Percentiles rank a stretch among this genome's conserved stretches.
Conservation (phyloP, 345 rosid genomes). For the Syzygium aromaticum region DNA sequence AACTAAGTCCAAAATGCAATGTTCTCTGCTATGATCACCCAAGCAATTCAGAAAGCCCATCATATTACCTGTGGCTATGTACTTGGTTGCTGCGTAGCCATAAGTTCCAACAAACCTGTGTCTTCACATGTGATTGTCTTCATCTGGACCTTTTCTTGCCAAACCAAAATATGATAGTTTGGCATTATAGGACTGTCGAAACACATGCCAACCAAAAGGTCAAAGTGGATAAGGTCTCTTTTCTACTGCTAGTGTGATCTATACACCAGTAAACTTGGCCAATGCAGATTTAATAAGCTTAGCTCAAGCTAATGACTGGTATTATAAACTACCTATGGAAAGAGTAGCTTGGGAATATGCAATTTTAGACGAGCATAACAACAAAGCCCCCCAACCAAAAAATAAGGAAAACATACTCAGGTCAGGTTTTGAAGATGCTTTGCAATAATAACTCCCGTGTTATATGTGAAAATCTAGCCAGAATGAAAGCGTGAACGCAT, state of each 20-base stretch:
- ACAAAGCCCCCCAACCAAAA: not conserved
- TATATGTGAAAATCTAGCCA: not conserved
- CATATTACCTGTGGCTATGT: conserved; percentile 1
- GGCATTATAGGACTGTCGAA: not conserved
- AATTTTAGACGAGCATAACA: not conserved
- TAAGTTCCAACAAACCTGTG: not conserved
- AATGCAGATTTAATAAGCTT: not conserved
- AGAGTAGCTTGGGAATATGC: not conserved
- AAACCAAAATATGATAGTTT: conserved; percentile 5
- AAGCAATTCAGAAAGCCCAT: not conserved
- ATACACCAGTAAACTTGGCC: no score
- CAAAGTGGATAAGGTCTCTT: no score
- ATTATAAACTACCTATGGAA: not conserved
- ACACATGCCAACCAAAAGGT: no score
- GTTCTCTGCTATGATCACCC: not conserved
- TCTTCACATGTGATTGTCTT: not conserved
- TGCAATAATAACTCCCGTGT: not conserved
- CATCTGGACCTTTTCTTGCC: not conserved
- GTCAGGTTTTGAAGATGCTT: not conserved
- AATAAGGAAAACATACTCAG: not conserved
- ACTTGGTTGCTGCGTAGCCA: conserved; percentile 5
- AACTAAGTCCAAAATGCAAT: not conserved
- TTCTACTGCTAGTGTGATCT: no score
- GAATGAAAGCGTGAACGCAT: not conserved
- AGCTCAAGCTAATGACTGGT: not conserved